These are phyloP conservation scores for Suillus sp. DNA, from an alignment of 768 basidiomycete genomes.

Conservation along the genomic window DNA sequence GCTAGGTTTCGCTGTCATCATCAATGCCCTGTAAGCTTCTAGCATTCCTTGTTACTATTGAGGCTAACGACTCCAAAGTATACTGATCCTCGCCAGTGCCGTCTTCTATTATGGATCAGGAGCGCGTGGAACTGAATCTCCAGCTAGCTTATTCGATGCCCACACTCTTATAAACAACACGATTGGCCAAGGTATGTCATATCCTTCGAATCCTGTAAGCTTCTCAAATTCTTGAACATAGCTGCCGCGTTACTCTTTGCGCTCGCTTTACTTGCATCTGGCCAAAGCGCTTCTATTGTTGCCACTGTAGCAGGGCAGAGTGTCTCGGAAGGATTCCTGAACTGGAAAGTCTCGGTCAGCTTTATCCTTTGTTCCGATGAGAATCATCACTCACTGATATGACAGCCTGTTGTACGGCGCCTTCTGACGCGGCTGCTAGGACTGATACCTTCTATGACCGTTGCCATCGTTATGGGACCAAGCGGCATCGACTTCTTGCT, in stretches of 20 bases:
- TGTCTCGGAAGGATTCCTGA: constrained; percentile 87
- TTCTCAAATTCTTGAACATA: constrained; percentile 30
- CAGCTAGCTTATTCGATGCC: constrained; percentile 84
- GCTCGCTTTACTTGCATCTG: constrained; percentile 78
- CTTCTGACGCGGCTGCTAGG: constrained; percentile 80
- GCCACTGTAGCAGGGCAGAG: constrained; percentile 91
- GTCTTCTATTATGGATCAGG: constrained; percentile 70
- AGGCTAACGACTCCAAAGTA: constrained; percentile 43
- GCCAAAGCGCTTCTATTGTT: constrained; percentile 88
- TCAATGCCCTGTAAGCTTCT: constrained; percentile 73
- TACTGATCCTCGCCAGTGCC: constrained; percentile 79
- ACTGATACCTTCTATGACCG: constrained; percentile 78
- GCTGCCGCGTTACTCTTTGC: constrained; percentile 89
- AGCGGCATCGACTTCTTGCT: constrained; percentile 75
- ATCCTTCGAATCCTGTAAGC: not conserved
- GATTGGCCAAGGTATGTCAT: constrained; percentile 64
- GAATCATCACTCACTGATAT: constrained; percentile 29
- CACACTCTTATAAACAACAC: constrained; percentile 67
- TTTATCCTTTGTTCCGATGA: constrained; percentile 17
- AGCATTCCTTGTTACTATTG: not conserved
- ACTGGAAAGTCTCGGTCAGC: constrained; percentile 77
- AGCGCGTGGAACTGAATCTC: constrained; percentile 39
- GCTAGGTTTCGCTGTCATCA: constrained; percentile 82
- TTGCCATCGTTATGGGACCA: constrained; percentile 73
- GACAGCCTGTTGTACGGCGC: constrained; percentile 74